These are phyloP conservation scores for Trichocomaceae sp. DNA, from an alignment of 2,329 filamentous ascomycete species.

Conservation along the genomic window DNA sequence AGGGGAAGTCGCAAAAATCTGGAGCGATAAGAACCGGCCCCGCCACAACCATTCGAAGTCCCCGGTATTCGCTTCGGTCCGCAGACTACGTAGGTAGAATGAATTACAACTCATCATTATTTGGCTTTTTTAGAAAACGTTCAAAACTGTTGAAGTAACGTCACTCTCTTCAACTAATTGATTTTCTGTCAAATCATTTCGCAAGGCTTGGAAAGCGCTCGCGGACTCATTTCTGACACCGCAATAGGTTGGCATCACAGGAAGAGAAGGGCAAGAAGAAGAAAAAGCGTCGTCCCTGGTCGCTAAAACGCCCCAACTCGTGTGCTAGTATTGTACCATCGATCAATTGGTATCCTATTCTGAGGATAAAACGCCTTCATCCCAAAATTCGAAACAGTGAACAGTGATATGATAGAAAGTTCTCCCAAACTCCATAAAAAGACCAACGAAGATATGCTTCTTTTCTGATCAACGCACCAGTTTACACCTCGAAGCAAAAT, in stretches of 20 bases:
- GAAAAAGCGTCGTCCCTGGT: background rate
- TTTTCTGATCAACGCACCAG: background rate
- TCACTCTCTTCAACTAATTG: background rate
- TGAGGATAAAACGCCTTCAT: background rate
- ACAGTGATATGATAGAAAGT: background rate
- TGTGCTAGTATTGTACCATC: background rate
- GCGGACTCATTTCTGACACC: background rate
- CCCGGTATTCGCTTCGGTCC: no score
- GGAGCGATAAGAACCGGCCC: background rate
- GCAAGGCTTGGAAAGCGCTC: background rate
- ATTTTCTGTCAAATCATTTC: background rate
- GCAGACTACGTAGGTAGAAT: no score
- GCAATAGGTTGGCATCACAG: background rate
- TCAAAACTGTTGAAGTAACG: background rate
- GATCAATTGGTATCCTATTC: background rate
- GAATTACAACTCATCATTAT: no score
- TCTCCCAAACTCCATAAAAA: background rate
- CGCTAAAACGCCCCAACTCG: conserved; percentile 3
- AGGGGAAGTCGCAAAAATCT: background rate
- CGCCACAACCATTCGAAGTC: background rate
- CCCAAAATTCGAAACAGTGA: background rate
- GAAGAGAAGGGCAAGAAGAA: background rate
- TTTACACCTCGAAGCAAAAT: background rate
- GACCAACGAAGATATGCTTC: background rate
- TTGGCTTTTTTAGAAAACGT: background rate